Evolutionary conservation across 768 basidiomycete species (phyloP).

Genomic region (Amanita fuliginea): DNA sequence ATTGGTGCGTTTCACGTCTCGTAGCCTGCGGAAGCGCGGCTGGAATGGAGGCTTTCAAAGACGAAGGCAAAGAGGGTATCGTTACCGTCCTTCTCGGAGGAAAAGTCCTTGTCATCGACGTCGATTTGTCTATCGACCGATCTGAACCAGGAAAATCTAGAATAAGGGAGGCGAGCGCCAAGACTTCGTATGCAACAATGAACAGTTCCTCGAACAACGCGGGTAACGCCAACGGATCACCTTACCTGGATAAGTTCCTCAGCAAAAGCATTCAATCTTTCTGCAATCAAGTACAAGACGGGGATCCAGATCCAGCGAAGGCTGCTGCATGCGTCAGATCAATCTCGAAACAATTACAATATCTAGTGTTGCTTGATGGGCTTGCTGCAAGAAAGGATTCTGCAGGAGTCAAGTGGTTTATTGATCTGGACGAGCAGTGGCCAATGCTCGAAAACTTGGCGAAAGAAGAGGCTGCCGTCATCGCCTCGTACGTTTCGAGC

Average conservation of each 20-base stretch:
- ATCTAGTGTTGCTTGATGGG: constrained; percentile 64
- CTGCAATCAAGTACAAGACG: constrained; percentile 48
- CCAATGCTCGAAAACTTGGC: constrained; percentile 39
- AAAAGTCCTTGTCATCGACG: constrained; percentile 71
- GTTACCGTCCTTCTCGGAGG: constrained; percentile 59
- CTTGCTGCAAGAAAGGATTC: constrained; percentile 51
- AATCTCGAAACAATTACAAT: constrained; percentile 46
- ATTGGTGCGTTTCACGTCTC: constrained; percentile 51
- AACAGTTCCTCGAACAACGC: constrained; percentile 24
- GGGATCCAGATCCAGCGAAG: constrained; percentile 40
- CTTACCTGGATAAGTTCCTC: constrained; percentile 55
- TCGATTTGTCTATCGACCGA: constrained; percentile 46
- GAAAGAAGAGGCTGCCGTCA: constrained; percentile 36
- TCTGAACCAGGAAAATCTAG: constrained; percentile 23
- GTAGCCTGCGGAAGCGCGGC: constrained; percentile 50
- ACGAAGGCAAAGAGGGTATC: constrained; percentile 38
- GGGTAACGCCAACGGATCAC: constrained; percentile 37
- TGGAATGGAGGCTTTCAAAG: constrained; percentile 70
- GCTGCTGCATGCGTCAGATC: constrained; percentile 37
- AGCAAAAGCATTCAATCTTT: constrained; percentile 44
- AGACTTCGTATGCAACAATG: constrained; percentile 62
- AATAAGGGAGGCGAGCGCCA: constrained; percentile 44
- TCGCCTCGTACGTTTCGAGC: constrained; percentile 46
- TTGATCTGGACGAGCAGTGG: constrained; percentile 45
- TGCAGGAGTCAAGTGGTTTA: constrained; percentile 68